Conservation (phyloP, 129 eudicot genomes). For the Lactuca sativa region DNA sequence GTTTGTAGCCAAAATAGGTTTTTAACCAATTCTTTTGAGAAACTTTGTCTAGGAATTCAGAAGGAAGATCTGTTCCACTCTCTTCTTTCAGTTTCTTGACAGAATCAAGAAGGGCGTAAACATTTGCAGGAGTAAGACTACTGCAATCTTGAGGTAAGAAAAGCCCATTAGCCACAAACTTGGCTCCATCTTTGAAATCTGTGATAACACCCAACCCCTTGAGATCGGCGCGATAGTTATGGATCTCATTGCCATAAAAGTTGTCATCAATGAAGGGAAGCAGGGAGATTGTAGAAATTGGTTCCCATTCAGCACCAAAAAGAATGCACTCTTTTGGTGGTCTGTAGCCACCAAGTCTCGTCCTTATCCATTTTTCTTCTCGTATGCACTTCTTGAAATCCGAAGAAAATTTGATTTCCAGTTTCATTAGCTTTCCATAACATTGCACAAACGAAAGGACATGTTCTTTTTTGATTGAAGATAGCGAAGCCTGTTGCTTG, state of each 20-base stretch:
- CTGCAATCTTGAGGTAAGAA: constrained; percentile 24
- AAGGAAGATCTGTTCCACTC: not conserved
- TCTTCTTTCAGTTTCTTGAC: constrained; percentile 11
- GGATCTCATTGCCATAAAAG: constrained; percentile 33
- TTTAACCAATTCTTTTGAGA: constrained; percentile 41
- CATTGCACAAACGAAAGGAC: constrained; percentile 30
- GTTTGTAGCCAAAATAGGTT: constrained; percentile 41
- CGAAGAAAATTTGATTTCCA: constrained; percentile 5
- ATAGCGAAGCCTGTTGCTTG: constrained; percentile 38
- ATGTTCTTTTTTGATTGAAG: constrained; percentile 34
- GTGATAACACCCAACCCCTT: constrained; percentile 40
- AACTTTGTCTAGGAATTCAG: not conserved
- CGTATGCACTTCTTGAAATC: constrained; percentile 38
- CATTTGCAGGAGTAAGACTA: constrained; percentile 32
- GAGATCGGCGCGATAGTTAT: constrained; percentile 37
- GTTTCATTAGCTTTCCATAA: constrained; percentile 29
- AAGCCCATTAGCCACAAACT: constrained; percentile 40
- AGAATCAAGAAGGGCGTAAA: constrained; percentile 41
- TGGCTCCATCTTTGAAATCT: constrained; percentile 38
- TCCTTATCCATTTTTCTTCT: constrained; percentile 46
- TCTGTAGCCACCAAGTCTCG: constrained; percentile 51
- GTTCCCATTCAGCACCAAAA: constrained; percentile 40
- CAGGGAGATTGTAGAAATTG: constrained; percentile 33
- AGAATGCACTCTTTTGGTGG: constrained; percentile 50
- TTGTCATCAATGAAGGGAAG: constrained; percentile 60